phyloP scores from a whole-genome alignment of 2,329 filamentous ascomycete genomes.

The Colletotrichum australisinense region DNA sequence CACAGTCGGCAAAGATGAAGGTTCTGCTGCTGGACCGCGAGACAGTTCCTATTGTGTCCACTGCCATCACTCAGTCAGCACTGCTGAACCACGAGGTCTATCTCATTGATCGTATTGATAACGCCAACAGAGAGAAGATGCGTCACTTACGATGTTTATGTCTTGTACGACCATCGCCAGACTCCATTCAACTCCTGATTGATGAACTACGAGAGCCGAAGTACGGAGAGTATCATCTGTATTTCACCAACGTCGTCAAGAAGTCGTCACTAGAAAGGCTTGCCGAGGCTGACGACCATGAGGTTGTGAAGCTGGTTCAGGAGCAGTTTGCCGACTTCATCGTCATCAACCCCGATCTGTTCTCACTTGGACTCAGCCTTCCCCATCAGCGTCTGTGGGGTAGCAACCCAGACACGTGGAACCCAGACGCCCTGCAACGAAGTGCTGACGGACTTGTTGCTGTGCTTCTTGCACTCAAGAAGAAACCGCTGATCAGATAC shows the following conservation, averaged over 20 bases:
- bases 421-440: constrained; percentile 86
- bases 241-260: constrained; percentile 97
- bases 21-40: constrained; percentile 93
- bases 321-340: constrained; percentile 98
- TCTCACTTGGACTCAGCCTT: constrained; percentile 79
- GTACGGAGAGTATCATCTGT: constrained; percentile 97
- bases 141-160: constrained; percentile 93
- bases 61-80: constrained; percentile 93
- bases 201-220: constrained; percentile 96
- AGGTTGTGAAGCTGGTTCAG: constrained; percentile 93
- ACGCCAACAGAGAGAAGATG: constrained; percentile 93
- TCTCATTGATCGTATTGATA: constrained; percentile 95
- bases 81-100: constrained; percentile 97
- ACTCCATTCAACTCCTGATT: constrained; percentile 92
- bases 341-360: constrained; percentile 94
- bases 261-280: constrained; percentile 95
- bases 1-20: constrained; percentile 94
- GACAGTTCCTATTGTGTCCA: constrained; percentile 93
- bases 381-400: constrained; percentile 86
- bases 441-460: constrained; percentile 90
- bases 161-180: constrained; percentile 90
- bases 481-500: constrained; percentile 94
- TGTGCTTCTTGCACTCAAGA: constrained; percentile 88
- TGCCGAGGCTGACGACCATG: constrained; percentile 96
- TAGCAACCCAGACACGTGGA: constrained; percentile 86